Base-by-base conservation (phyloP, 2,329 filamentous ascomycete genomes). In the Amylocarpus encephaloides region DNA sequence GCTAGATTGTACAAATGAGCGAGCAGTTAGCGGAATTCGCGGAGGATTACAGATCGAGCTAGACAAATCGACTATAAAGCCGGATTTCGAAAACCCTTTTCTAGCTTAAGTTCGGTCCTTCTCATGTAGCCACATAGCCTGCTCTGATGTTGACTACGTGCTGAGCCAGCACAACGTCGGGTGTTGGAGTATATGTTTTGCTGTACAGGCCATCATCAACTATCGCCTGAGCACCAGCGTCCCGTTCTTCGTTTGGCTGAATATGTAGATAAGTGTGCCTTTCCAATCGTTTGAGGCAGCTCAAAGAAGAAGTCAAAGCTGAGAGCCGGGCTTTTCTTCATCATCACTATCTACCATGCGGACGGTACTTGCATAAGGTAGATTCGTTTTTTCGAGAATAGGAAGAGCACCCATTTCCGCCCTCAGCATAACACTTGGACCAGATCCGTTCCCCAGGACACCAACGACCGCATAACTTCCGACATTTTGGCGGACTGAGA, bases 221-320 rank as follows among this genome's bases (percentile, higher is more conserved):
- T 81, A 84, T 84, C 30, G 79, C 68, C 64, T 75, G 75, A 0
- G 85, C 84, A 0, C 85, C 85, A 0, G 71, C 73, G 0, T 76
- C 80, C 1, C 75, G 71, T 62, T 87, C 83, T 62, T 86, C 84
- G 1, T 78, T 76, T 0, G 84, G 83, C 57, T 88, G 84, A 63
- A 87, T 87, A 3, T 80, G 65, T 10, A 83, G 63, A 62, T 82
- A 85, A 29, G 82, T 81, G 65, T 85, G 83, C 81, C 85, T 85
- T 0, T 82, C 76, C 0, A 78, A 76, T 46, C 74, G 74, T 45
- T 71, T n/a, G n/a, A n/a, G n/a, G n/a, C n/a, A n/a, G n/a, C n/a
- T n/a, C n/a, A n/a, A n/a, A n/a, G n/a, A n/a, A n/a, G n/a, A n/a
- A n/a, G n/a, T n/a, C n/a, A n/a, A n/a, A n/a, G n/a, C n/a, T n/a